Evolutionary conservation across 192 early-diverging fungal genomes (phyloP).

Genomic region (Mortierella claussenii): DNA sequence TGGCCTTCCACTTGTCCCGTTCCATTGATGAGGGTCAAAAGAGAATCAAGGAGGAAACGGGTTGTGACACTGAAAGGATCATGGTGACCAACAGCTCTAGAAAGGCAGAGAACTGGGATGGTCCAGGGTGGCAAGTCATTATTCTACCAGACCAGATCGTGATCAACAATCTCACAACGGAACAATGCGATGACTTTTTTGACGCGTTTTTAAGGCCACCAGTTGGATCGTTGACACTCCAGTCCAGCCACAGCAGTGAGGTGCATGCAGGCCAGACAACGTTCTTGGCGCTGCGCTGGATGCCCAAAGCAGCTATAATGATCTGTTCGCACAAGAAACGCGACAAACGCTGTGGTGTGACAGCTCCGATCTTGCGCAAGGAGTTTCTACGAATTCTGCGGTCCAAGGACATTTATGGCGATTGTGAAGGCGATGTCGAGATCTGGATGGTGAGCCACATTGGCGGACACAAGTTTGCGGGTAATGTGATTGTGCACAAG

Average conservation of each 20-base stretch:
- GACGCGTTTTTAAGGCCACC: slow-evolving; percentile 31
- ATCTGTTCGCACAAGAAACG: slow-evolving; percentile 67
- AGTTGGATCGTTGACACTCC: slow-evolving; percentile 3
- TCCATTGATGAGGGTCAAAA: slow-evolving; percentile 38
- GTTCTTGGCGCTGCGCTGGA: slow-evolving; percentile 25
- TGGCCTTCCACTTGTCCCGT: slow-evolving; percentile 53
- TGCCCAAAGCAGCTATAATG: slow-evolving; percentile 59
- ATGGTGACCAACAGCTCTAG: slow-evolving; percentile 34
- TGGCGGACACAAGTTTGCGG: slow-evolving; percentile 72
- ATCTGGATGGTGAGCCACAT: slow-evolving; percentile 66
- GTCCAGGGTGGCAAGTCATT: slow-evolving; percentile 42
- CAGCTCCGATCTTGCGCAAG: slow-evolving; percentile 57
- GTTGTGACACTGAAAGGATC: slow-evolving; percentile 1
- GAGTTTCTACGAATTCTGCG: slow-evolving; percentile 61
- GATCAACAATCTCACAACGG: slow-evolving; percentile 39
- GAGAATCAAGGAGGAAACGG: background rate
- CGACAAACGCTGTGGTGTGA: slow-evolving; percentile 68
- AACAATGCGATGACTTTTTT: slow-evolving; percentile 43
- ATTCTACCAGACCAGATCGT: slow-evolving; percentile 38
- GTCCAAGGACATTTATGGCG: slow-evolving; percentile 54
- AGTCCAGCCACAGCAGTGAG: background rate
- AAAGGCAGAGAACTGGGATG: slow-evolving; percentile 35
- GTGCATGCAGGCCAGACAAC: slow-evolving; percentile 19
- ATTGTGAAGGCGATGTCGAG: slow-evolving; percentile 43
- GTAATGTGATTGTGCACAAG: slow-evolving; percentile 66